phyloP scores from a whole-genome alignment of 2,329 filamentous ascomycete species.

The Aspergillus brunneoviolaceus region DNA sequence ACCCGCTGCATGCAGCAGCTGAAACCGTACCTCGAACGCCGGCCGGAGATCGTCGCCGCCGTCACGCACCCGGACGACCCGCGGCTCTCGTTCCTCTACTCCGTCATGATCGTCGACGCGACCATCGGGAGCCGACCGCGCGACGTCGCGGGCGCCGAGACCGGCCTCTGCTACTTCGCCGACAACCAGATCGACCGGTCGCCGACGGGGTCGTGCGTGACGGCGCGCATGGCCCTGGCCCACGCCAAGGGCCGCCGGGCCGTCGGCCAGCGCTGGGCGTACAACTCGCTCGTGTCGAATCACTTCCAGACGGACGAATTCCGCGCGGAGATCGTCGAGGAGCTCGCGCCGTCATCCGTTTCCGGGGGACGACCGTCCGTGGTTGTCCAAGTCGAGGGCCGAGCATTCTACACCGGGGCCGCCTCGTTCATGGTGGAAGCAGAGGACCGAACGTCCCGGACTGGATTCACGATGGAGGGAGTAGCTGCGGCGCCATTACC shows the following conservation, averaged over 20 bases:
- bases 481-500: neutral
- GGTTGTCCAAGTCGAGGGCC: constrained; percentile 32
- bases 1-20: constrained; percentile 25
- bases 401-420: constrained; percentile 35
- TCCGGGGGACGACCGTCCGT: constrained; percentile 15
- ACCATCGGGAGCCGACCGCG: constrained; percentile 15
- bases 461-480: constrained; percentile 22
- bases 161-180: constrained; percentile 48
- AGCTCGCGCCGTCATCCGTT: constrained; percentile 6
- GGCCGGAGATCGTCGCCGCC: constrained; percentile 22
- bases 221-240: constrained; percentile 39
- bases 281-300: constrained; percentile 40
- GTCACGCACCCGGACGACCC: constrained; percentile 33
- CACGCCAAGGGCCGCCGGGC: constrained; percentile 29
- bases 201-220: constrained; percentile 40
- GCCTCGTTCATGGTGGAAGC: constrained; percentile 31
- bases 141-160: constrained; percentile 35
- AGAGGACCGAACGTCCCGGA: constrained; percentile 24
- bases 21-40: constrained; percentile 16
- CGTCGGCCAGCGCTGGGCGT: constrained; percentile 30
- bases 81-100: constrained; percentile 42
- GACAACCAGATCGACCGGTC: constrained; percentile 51
- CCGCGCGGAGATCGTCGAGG: constrained; percentile 23
- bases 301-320: constrained; percentile 26
- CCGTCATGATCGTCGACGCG: constrained; percentile 41